Evolutionary conservation across 345 rosid genomes (phyloP).

Genomic region (Cardamine resedifolia): DNA sequence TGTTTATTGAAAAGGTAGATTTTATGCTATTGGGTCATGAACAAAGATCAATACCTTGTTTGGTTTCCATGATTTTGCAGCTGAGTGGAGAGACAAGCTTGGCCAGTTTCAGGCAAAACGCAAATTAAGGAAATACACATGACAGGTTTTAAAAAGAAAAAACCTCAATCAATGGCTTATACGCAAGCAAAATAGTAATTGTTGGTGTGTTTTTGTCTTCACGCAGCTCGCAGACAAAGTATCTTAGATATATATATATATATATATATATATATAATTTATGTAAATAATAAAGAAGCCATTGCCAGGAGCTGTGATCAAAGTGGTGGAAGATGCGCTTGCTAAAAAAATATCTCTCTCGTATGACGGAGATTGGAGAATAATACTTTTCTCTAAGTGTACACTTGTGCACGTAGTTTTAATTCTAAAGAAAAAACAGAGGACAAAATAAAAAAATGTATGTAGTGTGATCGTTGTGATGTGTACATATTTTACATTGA

Average conservation of each 20-base stretch:
- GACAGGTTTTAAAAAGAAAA: conserved; percentile 31
- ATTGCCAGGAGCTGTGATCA: conserved; percentile 19
- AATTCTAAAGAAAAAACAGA: neutral
- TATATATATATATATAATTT: no score
- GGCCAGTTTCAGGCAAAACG: conserved; percentile 83
- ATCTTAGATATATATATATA: neutral
- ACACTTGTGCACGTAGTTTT: conserved; percentile 35
- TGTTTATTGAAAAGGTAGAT: neutral
- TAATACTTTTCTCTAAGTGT: neutral
- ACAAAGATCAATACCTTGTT: neutral
- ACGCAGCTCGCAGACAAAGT: conserved; percentile 2
- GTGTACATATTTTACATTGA: conserved; percentile 15
- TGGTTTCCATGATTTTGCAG: conserved; percentile 40
- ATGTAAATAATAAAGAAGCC: conserved; percentile 29
- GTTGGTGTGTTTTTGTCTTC: neutral
- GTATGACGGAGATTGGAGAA: conserved; percentile 15
- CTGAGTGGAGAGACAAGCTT: conserved; percentile 96
- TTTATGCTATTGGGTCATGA: neutral
- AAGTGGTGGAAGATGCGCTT: conserved; percentile 1
- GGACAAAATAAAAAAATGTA: neutral
- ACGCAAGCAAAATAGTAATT: neutral
- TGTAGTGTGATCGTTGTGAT: conserved; percentile 14
- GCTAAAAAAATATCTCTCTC: neutral
- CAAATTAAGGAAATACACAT: conserved; percentile 71
- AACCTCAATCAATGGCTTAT: neutral